These are phyloP conservation scores for Adansonia digitata DNA, from an alignment of 345 rosid species.

Conservation along the genomic window DNA sequence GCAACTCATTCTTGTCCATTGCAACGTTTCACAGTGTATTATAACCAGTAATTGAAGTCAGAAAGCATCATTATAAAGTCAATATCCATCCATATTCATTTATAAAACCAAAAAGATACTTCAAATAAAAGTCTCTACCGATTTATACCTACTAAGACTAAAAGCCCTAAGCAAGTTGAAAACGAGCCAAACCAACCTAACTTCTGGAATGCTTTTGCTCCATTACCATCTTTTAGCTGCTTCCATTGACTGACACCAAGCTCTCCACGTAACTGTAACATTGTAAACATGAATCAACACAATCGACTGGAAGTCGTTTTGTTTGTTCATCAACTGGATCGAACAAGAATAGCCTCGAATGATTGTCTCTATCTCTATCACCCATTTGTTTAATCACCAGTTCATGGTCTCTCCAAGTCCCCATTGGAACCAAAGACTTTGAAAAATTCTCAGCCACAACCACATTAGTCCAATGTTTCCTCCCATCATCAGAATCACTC, in stretches of 20 bases:
- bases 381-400: constrained; percentile 16
- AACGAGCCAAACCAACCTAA: background rate
- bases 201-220: constrained; percentile 1
- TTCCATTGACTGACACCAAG: constrained; percentile 20
- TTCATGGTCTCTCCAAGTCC: constrained; percentile 19
- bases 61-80: background rate
- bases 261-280: constrained; percentile 29
- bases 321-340: background rate
- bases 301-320: constrained; percentile 3
- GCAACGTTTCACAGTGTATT: background rate
- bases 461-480: constrained; percentile 3
- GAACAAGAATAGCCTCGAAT: background rate
- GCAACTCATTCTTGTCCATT: background rate
- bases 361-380: background rate
- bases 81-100: background rate
- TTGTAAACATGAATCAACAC: constrained; percentile 15
- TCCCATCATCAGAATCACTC: background rate
- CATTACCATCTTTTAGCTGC: background rate
- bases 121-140: background rate
- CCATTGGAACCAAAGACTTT: constrained; percentile 17
- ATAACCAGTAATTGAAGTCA: background rate
- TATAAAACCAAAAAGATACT: background rate
- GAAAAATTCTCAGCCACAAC: background rate
- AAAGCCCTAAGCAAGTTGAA: constrained; percentile 1
- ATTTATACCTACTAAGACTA: background rate